phyloP scores from a whole-genome alignment of 2,329 filamentous ascomycete species.

The Myriosclerotinia curreyana region DNA sequence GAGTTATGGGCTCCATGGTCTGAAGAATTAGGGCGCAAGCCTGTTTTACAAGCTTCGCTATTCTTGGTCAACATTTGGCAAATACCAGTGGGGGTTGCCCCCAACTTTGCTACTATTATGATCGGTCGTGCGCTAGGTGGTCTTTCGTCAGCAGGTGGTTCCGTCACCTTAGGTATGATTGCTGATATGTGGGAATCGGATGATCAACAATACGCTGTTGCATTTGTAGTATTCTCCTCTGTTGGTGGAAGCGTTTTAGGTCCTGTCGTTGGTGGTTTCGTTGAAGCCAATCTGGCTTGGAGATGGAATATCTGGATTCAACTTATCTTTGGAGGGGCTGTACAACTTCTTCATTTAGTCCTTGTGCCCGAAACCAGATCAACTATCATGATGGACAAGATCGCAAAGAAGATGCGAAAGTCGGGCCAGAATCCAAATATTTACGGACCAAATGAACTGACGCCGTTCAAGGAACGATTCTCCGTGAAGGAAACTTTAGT shows the following conservation, averaged over 20 bases:
- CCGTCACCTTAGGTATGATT: constrained; percentile 72
- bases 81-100: constrained; percentile 67
- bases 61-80: constrained; percentile 77
- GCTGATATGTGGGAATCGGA: constrained; percentile 71
- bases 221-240: constrained; percentile 74
- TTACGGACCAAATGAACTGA: constrained; percentile 71
- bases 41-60: constrained; percentile 69
- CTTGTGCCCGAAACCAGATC: constrained; percentile 75
- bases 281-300: constrained; percentile 65
- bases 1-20: constrained; percentile 88
- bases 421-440: constrained; percentile 53
- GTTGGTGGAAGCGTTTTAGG: constrained; percentile 75
- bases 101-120: constrained; percentile 68
- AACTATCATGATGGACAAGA: constrained; percentile 73
- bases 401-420: constrained; percentile 71
- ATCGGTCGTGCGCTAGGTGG: constrained; percentile 69
- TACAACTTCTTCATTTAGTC: constrained; percentile 65
- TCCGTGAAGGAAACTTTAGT: constrained; percentile 53
- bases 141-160: constrained; percentile 68
- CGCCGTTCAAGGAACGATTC: constrained; percentile 57
- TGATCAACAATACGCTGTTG: constrained; percentile 70
- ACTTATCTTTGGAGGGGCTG: constrained; percentile 69
- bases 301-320: constrained; percentile 83
- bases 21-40: constrained; percentile 76
- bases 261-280: constrained; percentile 75